These are phyloP conservation scores for Fusarium sublunatum DNA, from an alignment of 2,329 filamentous ascomycete species.

Conservation along the genomic window DNA sequence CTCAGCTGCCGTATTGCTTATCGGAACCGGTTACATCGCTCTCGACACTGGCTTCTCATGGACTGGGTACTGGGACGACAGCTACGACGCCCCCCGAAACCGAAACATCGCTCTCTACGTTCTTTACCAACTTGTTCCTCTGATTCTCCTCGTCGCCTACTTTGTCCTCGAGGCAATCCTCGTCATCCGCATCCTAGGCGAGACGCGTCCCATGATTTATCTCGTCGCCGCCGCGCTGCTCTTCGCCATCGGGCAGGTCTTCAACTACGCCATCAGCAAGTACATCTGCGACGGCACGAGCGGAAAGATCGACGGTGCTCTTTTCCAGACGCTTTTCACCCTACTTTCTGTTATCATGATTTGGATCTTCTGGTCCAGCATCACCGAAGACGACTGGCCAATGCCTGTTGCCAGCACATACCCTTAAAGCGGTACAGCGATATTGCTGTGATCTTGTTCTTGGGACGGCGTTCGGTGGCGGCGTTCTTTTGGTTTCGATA, in stretches of 20 bases:
- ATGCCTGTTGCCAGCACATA: slow-evolving; percentile 61
- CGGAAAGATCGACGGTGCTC: slow-evolving; percentile 89
- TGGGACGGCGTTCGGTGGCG: slow-evolving; percentile 44
- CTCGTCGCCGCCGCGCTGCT: slow-evolving; percentile 78
- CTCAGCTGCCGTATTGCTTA: slow-evolving; percentile 78
- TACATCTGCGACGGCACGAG: slow-evolving; percentile 87
- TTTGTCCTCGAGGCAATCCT: slow-evolving; percentile 86
- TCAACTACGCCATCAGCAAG: slow-evolving; percentile 93
- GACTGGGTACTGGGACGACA: slow-evolving; percentile 80
- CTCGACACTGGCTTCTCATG: slow-evolving; percentile 91
- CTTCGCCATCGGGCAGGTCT: slow-evolving; percentile 93
- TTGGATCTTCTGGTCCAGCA: slow-evolving; percentile 98
- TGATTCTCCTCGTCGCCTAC: slow-evolving; percentile 89
- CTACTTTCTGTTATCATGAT: slow-evolving; percentile 82
- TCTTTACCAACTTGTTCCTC: slow-evolving; percentile 88
- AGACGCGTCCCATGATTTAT: slow-evolving; percentile 93
- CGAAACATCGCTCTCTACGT: slow-evolving; percentile 90
- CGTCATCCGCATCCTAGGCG: slow-evolving; percentile 86
- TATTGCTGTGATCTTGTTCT: slow-evolving; percentile 30
- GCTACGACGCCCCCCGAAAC: slow-evolving; percentile 74
- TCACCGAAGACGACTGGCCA: slow-evolving; percentile 98
- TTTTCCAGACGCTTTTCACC: slow-evolving; percentile 95
- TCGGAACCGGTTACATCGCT: slow-evolving; percentile 95
- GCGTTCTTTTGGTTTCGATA: slow-evolving; percentile 44
- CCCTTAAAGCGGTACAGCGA: slow-evolving; percentile 42